Evolutionary conservation across 139 green algal species (phyloP).

Genomic region (Parachlorella kessleri): DNA sequence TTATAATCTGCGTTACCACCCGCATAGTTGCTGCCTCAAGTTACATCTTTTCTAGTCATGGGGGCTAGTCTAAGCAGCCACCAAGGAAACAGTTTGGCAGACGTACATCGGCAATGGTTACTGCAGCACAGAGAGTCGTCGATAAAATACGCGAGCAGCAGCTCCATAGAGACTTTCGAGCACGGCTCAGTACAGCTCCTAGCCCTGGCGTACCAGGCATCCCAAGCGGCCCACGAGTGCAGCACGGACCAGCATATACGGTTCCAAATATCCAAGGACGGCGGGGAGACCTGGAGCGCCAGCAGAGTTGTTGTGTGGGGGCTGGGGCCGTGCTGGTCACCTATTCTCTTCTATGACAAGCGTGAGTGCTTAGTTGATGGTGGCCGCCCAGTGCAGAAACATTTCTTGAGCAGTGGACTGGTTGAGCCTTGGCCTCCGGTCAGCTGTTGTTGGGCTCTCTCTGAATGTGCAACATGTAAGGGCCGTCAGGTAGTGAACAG

Average conservation of each 20-base stretch:
- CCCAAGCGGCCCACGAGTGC: constrained; percentile 20
- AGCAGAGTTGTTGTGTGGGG: constrained; percentile 24
- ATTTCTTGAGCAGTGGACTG: background rate
- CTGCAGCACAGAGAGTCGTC: background rate
- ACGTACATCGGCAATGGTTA: background rate
- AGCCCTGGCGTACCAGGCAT: constrained; percentile 25
- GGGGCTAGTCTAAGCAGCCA: too few species aligned
- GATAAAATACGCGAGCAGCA: constrained; percentile 26
- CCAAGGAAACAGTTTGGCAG: background rate
- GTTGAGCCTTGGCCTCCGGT: too few species aligned
- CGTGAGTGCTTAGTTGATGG: background rate
- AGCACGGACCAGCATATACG: constrained; percentile 23
- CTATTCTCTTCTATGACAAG: constrained; percentile 35
- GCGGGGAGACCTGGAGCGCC: constrained; percentile 19
- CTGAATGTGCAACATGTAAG: too few species aligned
- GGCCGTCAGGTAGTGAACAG: too few species aligned
- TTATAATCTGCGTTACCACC: too few species aligned
- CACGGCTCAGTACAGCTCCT: constrained; percentile 9
- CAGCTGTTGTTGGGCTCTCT: too few species aligned
- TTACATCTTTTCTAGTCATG: too few species aligned
- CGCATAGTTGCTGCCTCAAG: too few species aligned
- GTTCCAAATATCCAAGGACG: constrained; percentile 24
- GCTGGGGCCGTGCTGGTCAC: constrained; percentile 30
- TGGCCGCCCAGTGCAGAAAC: background rate
- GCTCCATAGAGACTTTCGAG: constrained; percentile 15